These are phyloP conservation scores for Pholiota adiposa DNA, from an alignment of 1,284 basidiomycete species.

Conservation along the genomic window DNA sequence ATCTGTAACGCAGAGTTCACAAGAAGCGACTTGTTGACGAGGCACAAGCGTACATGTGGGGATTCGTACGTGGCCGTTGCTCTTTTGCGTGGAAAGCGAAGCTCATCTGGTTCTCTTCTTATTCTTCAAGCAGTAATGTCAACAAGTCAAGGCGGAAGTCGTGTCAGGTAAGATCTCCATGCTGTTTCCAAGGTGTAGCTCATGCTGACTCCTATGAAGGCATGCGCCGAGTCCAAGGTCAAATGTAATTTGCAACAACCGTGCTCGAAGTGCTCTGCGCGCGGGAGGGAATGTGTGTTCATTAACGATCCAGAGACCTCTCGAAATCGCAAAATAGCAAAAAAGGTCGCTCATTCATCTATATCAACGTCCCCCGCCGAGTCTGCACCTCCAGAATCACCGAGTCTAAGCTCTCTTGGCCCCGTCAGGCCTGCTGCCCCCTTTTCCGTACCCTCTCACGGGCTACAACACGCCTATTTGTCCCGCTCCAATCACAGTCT, in stretches of 20 bases:
- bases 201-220: conserved; percentile 30
- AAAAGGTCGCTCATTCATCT: conserved; percentile 26
- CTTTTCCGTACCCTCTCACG: conserved; percentile 25
- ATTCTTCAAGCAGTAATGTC: conserved; percentile 33
- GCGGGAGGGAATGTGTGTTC: conserved; percentile 65
- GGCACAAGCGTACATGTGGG: conserved; percentile 60
- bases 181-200: neutral
- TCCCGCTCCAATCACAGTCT: conserved; percentile 16
- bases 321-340: conserved; percentile 39
- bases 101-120: conserved; percentile 10
- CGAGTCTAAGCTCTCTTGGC: conserved; percentile 25
- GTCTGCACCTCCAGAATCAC: conserved; percentile 29
- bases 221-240: conserved; percentile 72
- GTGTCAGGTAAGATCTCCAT: conserved; percentile 37
- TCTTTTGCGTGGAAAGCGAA: neutral
- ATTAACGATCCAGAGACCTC: conserved; percentile 49
- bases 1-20: conserved; percentile 60
- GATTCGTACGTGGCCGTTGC: conserved; percentile 47
- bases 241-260: conserved; percentile 72
- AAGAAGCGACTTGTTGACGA: conserved; percentile 58
- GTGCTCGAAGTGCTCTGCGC: conserved; percentile 64
- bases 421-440: conserved; percentile 27
- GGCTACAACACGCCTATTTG: conserved; percentile 14
- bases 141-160: conserved; percentile 53
- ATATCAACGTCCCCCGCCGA: conserved; percentile 19